Percentiles rank a stretch among this genome's conserved stretches.
Evolutionary conservation across 495 filamentous ascomycete genomes (phyloP).

Genomic region (Penicillium coprophilum): DNA sequence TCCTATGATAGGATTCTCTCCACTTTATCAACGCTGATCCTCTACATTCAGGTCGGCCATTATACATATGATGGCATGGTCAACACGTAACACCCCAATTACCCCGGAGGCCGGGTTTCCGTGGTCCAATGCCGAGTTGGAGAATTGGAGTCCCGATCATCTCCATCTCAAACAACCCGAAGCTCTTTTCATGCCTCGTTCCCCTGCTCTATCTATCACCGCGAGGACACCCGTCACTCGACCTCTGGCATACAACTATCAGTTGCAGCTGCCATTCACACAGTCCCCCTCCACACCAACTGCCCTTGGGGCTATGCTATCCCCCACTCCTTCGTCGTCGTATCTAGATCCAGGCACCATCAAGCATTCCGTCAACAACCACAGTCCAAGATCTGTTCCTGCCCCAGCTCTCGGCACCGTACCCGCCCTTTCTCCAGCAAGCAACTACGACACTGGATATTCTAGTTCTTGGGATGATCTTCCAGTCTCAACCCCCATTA

Average conservation of each 20-base stretch:
- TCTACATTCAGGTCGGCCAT: not conserved
- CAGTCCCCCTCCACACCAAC: not conserved
- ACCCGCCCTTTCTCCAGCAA: not conserved
- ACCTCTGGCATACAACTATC: not conserved
- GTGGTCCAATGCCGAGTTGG: not conserved
- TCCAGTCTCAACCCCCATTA: not conserved
- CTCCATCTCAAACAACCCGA: conserved; percentile 2
- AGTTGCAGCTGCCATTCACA: not conserved
- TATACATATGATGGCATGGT: not conserved
- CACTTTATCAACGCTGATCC: not conserved
- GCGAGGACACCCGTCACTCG: not conserved
- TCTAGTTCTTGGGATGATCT: not conserved
- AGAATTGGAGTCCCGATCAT: not conserved
- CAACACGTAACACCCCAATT: not conserved
- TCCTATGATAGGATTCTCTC: not conserved
- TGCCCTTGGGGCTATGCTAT: not conserved
- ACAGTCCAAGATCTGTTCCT: not conserved
- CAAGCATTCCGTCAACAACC: not conserved
- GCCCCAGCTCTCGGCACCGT: not conserved
- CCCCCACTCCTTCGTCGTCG: not conserved
- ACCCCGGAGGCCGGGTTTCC: not conserved
- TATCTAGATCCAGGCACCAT: conserved; percentile 4
- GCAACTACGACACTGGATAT: not conserved
- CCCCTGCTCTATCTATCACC: not conserved
- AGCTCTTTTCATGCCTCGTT: not conserved